These are phyloP conservation scores for Aspergillus tanneri DNA, from an alignment of 2,329 filamentous ascomycete species.

Conservation along the genomic window DNA sequence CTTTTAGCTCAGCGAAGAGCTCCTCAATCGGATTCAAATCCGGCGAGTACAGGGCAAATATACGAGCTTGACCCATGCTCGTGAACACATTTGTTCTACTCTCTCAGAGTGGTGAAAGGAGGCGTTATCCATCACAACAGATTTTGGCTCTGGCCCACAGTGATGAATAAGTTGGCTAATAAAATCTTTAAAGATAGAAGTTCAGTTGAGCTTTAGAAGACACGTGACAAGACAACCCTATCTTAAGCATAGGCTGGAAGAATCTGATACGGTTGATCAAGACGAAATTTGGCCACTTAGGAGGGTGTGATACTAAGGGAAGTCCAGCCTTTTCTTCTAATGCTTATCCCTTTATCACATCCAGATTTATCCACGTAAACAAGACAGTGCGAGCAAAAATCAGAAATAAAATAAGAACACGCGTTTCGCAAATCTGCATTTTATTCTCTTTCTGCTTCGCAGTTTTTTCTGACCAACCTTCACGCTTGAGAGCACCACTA, in stretches of 20 bases:
- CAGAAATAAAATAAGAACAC: background rate
- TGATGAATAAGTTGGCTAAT: background rate
- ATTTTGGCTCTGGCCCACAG: background rate
- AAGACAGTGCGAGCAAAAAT: background rate
- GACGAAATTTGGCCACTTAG: background rate
- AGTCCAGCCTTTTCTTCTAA: background rate
- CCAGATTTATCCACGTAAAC: background rate
- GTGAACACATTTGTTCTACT: background rate
- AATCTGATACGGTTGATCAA: background rate
- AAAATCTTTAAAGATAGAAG: background rate
- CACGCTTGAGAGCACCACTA: background rate
- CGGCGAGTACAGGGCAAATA: background rate
- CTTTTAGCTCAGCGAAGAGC: too few relatives aligned
- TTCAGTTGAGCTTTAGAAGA: background rate
- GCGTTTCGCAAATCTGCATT: background rate
- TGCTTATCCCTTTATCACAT: background rate
- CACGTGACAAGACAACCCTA: background rate
- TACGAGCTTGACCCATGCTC: background rate
- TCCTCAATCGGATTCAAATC: background rate
- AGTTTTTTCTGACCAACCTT: background rate
- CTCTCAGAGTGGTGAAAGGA: background rate
- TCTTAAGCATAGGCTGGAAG: background rate
- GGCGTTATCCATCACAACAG: background rate
- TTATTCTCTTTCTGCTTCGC: background rate
- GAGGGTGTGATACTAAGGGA: background rate